Conservation (phyloP, 2,329 filamentous ascomycete genomes). For the Apiospora hydei region DNA sequence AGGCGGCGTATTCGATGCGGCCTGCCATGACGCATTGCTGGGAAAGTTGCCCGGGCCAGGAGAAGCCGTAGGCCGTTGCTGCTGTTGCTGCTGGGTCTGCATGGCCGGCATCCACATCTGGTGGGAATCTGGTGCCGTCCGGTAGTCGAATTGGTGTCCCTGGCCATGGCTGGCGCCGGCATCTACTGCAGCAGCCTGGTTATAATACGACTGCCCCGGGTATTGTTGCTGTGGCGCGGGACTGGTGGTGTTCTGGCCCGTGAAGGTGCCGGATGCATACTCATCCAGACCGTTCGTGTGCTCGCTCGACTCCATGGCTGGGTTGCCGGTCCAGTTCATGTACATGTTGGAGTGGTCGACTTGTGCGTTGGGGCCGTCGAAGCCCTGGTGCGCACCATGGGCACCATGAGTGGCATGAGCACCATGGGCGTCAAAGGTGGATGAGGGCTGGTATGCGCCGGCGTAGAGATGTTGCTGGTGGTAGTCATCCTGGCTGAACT, state of each 20-base stretch:
- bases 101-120: constrained; percentile 22
- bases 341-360: constrained; percentile 11
- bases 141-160: constrained; percentile 5
- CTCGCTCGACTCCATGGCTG: neutral
- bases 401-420: neutral
- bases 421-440: constrained; percentile 7
- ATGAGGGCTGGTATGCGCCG: neutral
- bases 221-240: neutral
- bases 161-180: neutral
- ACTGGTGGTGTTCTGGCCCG: neutral
- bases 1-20: neutral
- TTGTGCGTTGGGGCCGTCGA: constrained; percentile 6
- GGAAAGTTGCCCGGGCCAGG: constrained; percentile 13
- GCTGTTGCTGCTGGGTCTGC: constrained; percentile 34
- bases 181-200: neutral
- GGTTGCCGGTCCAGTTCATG: constrained; percentile 18
- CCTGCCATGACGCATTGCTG: neutral
- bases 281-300: neutral
- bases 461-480: constrained; percentile 5
- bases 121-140: neutral
- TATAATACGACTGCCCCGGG: neutral
- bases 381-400: constrained; percentile 10
- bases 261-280: neutral
- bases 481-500: constrained; percentile 25
- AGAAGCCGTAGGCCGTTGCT: constrained; percentile 23